A percentile compares a stretch with the other conserved stretches of the same genome.
Evolutionary conservation across 1,284 basidiomycete species (phyloP).

Genomic region (Naganishia sp.): DNA sequence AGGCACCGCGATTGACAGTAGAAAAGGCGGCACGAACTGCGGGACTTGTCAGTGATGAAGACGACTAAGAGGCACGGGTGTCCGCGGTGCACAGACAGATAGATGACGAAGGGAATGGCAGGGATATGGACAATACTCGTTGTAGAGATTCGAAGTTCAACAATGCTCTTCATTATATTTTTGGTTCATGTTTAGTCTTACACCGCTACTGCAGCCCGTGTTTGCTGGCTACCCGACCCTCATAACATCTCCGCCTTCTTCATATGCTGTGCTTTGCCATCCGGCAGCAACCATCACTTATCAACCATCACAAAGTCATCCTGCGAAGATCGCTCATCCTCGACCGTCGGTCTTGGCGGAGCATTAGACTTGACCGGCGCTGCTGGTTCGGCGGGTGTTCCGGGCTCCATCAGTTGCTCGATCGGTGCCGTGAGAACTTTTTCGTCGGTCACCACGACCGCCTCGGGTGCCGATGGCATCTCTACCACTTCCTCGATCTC

Average conservation of each 20-base stretch:
- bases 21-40: not conserved
- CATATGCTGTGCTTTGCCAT: no score
- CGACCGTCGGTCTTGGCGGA: not conserved
- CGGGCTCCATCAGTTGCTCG: not conserved
- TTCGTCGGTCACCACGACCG: not conserved
- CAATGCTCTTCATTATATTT: no score
- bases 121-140: no score
- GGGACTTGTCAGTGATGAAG: constrained; percentile 22
- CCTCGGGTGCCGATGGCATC: not conserved
- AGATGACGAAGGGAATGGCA: no score
- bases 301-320: not conserved
- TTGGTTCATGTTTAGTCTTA: no score
- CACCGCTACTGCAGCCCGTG: no score
- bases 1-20: constrained; percentile 11
- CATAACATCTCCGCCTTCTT: no score
- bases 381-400: not conserved
- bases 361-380: not conserved
- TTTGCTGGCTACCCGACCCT: no score
- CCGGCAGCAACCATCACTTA: no score
- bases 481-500: constrained; percentile 3
- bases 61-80: not conserved
- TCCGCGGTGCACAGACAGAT: no score
- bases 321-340: not conserved
- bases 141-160: no score
- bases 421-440: not conserved